Conservation (phyloP, 441 rosid genomes). For the Euphorbia schlechtendalii region DNA sequence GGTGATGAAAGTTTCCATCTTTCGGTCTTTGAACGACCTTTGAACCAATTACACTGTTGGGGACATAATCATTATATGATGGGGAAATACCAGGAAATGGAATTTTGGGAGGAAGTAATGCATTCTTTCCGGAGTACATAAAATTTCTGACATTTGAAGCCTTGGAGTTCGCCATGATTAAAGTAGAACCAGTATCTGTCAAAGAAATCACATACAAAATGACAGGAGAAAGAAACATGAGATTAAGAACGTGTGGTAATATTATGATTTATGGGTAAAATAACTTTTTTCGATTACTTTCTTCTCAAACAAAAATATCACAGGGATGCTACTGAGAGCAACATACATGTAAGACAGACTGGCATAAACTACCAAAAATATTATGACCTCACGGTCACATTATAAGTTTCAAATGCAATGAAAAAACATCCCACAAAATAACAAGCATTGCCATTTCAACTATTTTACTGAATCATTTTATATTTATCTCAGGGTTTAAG, state of each 20-base stretch:
- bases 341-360: neutral
- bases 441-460: neutral
- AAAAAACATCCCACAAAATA: slow-evolving; percentile 6
- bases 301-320: slow-evolving; percentile 1
- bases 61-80: slow-evolving; percentile 54
- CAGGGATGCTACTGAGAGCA: neutral
- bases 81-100: slow-evolving; percentile 79
- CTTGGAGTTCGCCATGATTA: slow-evolving; percentile 70
- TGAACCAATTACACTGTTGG: slow-evolving; percentile 50
- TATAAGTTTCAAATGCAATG: neutral
- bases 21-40: slow-evolving; percentile 64
- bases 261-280: neutral
- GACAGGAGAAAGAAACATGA: neutral
- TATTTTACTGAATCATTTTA: neutral
- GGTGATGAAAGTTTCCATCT: slow-evolving; percentile 58
- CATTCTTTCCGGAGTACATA: slow-evolving; percentile 66
- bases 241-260: neutral
- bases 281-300: too few relatives aligned
- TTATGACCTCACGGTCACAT: neutral
- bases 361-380: neutral
- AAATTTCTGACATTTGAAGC: slow-evolving; percentile 64
- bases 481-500: neutral
- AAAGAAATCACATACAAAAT: neutral
- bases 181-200: slow-evolving; percentile 28
- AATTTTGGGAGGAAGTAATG: slow-evolving; percentile 89